These are phyloP conservation scores for Pholiota molesta DNA, from an alignment of 768 basidiomycete species.

Conservation along the genomic window DNA sequence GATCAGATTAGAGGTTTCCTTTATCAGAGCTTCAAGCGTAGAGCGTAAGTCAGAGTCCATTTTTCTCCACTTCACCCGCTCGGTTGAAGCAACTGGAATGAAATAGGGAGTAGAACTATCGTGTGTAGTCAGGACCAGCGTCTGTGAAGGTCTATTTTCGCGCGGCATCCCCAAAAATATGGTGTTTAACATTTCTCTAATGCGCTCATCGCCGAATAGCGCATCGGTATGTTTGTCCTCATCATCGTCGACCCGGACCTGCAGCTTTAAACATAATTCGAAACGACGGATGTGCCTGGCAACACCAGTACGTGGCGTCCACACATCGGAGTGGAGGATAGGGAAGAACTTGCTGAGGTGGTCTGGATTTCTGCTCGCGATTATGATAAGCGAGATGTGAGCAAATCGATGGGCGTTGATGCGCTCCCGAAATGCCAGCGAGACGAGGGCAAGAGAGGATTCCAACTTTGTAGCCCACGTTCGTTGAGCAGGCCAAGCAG, in stretches of 20 bases:
- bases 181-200: neutral
- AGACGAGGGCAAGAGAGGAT: neutral
- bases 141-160: neutral
- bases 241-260: neutral
- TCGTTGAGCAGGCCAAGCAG: neutral
- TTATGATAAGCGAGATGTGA: neutral
- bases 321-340: neutral
- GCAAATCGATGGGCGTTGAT: neutral
- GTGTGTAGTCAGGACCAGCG: neutral
- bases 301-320: neutral
- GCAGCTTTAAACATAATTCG: neutral
- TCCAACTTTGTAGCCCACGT: neutral
- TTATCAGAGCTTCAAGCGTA: neutral
- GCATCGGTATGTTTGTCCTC: neutral
- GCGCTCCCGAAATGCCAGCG: neutral
- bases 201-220: neutral
- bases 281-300: neutral
- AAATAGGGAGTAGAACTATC: neutral
- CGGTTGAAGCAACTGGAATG: neutral
- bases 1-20: neutral
- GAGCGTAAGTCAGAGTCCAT: neutral
- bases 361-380: neutral
- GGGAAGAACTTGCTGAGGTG: neutral
- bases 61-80: neutral
- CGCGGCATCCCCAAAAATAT: too few relatives aligned